These are phyloP conservation scores for Quercus alba DNA, from an alignment of 306 rosid species.

Conservation along the genomic window DNA sequence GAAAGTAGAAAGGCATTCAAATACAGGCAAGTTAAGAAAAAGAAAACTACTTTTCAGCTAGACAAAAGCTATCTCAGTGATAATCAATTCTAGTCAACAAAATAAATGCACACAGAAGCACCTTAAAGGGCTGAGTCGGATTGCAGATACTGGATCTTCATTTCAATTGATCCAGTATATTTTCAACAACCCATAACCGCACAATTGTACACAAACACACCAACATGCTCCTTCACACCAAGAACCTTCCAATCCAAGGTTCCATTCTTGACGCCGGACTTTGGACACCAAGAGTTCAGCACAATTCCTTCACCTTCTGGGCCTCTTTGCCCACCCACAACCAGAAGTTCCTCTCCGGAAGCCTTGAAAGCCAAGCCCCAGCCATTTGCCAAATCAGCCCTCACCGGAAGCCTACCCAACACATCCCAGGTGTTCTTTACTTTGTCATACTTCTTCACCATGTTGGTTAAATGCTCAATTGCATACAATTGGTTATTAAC, in stretches of 20 bases:
- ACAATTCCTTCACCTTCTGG: conserved; percentile 88
- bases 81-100: conserved; percentile 51
- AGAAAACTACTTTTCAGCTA: conserved; percentile 45
- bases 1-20: conserved; percentile 47
- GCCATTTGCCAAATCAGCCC: conserved; percentile 81
- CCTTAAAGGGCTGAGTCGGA: conserved; percentile 53
- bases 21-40: conserved; percentile 50
- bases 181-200: conserved; percentile 93
- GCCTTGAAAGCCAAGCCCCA: conserved; percentile 99
- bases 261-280: conserved; percentile 64
- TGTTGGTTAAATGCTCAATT: conserved; percentile 77
- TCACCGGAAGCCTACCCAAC: conserved; percentile 88
- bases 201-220: conserved; percentile 94
- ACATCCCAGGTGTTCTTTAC: conserved; percentile 67
- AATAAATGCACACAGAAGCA: conserved; percentile 43
- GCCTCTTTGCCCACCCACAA: conserved; percentile 92
- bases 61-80: conserved; percentile 44
- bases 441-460: conserved; percentile 87
- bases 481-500: conserved; percentile 80
- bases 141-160: conserved; percentile 43
- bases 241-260: conserved; percentile 81
- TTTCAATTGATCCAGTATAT: conserved; percentile 55
- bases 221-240: conserved; percentile 74
- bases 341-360: conserved; percentile 75
- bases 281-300: conserved; percentile 77